These are phyloP conservation scores for Chaetomium strumarium DNA, from an alignment of 2,329 filamentous ascomycete genomes.

Conservation along the genomic window DNA sequence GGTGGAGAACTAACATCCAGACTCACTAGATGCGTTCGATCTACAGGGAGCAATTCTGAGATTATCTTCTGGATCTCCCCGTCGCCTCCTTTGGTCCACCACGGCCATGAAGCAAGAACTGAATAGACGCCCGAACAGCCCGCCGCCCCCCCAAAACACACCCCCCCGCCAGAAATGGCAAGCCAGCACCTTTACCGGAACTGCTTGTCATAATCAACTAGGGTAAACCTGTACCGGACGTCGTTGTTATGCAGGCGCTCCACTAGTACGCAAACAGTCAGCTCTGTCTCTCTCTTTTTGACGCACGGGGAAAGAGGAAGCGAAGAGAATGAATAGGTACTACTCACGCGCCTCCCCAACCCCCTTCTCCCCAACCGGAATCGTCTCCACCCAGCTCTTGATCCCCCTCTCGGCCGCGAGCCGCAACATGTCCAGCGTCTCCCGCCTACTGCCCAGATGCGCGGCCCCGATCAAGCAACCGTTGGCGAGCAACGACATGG, in stretches of 20 bases:
- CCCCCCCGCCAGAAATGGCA: too few species aligned
- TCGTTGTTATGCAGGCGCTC: constrained; percentile 64
- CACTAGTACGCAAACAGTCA: not conserved
- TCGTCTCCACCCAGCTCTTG: constrained; percentile 64
- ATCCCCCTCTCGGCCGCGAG: constrained; percentile 64
- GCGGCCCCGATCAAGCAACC: constrained; percentile 66
- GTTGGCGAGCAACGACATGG: constrained; percentile 65
- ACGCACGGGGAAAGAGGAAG: not conserved
- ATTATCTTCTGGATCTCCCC: too few species aligned
- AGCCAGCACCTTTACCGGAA: constrained; percentile 35
- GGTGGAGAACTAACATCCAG: too few species aligned
- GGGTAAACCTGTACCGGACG: constrained; percentile 70
- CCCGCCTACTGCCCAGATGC: constrained; percentile 63
- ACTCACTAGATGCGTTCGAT: too few species aligned
- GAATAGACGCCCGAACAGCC: too few species aligned
- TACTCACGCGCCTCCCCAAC: constrained; percentile 1
- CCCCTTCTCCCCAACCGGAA: constrained; percentile 61
- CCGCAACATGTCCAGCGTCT: constrained; percentile 67
- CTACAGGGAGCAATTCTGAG: too few species aligned
- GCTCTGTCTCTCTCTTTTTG: not conserved
- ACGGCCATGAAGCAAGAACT: too few species aligned
- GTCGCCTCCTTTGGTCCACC: too few species aligned
- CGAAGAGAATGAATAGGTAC: too few species aligned
- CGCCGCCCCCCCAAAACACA: too few species aligned
- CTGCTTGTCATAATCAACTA: constrained; percentile 63